Evolutionary conservation across 176 grass and related monocot species (phyloP), one percentile per base, ranked within the genome.

Genomic region (Miscanthus lutarioriparius): DNA sequence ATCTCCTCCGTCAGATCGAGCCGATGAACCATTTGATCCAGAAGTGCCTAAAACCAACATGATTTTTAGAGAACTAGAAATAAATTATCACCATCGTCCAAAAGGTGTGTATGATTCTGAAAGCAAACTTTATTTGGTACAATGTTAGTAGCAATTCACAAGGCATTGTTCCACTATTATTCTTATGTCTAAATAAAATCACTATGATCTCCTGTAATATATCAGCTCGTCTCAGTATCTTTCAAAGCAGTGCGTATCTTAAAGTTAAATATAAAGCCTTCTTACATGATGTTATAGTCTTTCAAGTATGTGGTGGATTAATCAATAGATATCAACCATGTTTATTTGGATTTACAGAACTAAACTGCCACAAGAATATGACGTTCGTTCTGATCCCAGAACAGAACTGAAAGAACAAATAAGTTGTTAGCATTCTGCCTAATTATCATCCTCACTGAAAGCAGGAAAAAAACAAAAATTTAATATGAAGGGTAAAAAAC

Each of bases 1-100:
- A 90, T 95, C 96, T 82, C 93, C 89, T 82, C 93, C 89, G 73
- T 94, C 93, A 23, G 85, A 87, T 83, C 90, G 85, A 87, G 74
- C 72, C 61, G 89, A 74, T 40, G 77, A 81, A 81, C 93, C 96
- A 82, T 84, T 92, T 69, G 89, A 85, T 26, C 95, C 89, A 90
- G 82, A 87, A 86, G 64, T 84, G 81, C 96, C 96, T 98, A 88
- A 8, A 6, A 80, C 15, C 76, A 49, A 79, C 27, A 88, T 12
- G 25, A 6, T 16, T 53, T 70, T 82, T 65, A 79, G 28, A 10
- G 61, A 39, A 72, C 51, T 30, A 74, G 9, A 72, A 59, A 61
- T 72, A 74, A 86, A 73, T 26, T 23, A 30, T 48, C 23, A 48
- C 37, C 28, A 20, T 53, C 33, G 3, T 70, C 7, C 13, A 59